Base-by-base conservation (phyloP, 306 rosid species). In the Casuarina glauca region DNA sequence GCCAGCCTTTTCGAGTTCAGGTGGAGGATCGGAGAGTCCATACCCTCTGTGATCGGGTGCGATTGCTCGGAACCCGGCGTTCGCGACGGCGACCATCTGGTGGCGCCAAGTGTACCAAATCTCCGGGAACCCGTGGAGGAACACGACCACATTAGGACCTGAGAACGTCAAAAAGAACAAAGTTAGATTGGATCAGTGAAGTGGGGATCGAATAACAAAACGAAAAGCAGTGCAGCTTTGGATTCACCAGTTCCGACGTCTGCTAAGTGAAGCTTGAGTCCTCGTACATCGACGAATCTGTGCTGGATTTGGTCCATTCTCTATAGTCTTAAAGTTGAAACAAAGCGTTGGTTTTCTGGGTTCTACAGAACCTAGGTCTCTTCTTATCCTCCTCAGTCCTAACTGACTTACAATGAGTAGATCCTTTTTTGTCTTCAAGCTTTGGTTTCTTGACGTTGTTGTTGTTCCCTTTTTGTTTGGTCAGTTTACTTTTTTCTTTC, bases 51-150 rank as follows among this genome's bases (percentile, higher is more conserved):
- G 85, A 84, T 94, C 93, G 26, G 88, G 83, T 1, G 91, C 93
- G 36, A 90, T 85, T 5, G 96, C 94, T 74, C 94, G 84, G 88
- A 87, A 90, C 2, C 97, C 93, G 0, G 88, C 90, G 15, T 50
- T 49, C 39, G 96, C 90, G 0, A 86, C 63, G 2, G 90, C 94
- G 2, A 90, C 63, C 96, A 94, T 89, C 84, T 94, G 98, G 88
- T 91, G 90, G 16, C 94, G 89, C 98, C 98, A 94, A 0, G 96
- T 80, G 91, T 91, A 91, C 98, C 98, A 94, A 78, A 90, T 94
- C 87, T 94, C 97, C 0, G 93, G 97, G 74, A 94, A 94, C 0
- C 97, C 96, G 66, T 91, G 96, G 4, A 94, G 81, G 69, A 91
- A 91, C 20, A 94, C 87, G 71, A 84, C 93, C 38, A 80, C 93